A percentile compares a stretch with the other conserved stretches of the same genome.
Conservation (phyloP, 2,329 filamentous ascomycete species). For the Colletotrichum liriopes region DNA sequence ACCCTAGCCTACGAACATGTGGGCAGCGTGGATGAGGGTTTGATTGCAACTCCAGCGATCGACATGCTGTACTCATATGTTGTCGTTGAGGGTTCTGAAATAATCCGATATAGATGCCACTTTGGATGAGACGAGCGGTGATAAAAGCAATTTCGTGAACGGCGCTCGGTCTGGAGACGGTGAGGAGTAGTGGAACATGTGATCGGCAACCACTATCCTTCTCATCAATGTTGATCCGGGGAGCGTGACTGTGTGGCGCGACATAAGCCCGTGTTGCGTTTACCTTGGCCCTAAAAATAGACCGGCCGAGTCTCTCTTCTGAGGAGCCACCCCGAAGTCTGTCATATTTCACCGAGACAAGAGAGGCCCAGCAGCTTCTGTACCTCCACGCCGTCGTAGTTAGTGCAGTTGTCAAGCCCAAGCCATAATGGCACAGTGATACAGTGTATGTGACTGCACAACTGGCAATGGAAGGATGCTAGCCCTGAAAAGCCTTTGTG, state of each 20-base stretch:
- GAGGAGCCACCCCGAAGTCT: neutral
- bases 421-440: conserved; percentile 8
- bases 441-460: neutral
- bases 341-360: conserved; percentile 6
- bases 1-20: too few species aligned
- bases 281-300: conserved; percentile 19
- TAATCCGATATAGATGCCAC: neutral
- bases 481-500: neutral
- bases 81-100: neutral
- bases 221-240: conserved; percentile 18
- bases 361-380: neutral
- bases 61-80: neutral
- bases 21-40: neutral
- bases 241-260: conserved; percentile 15
- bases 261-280: neutral
- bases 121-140: conserved; percentile 15
- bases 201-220: conserved; percentile 17
- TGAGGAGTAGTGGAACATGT: conserved; percentile 14
- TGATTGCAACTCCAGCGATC: conserved; percentile 5
- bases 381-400: conserved; percentile 5
- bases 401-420: neutral
- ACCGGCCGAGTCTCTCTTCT: neutral
- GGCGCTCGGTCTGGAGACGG: neutral
- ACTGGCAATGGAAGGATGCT: neutral
- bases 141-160: conserved; percentile 23